These are phyloP conservation scores for Papiliotrema laurentii DNA, from an alignment of 1,284 basidiomycete species.

Conservation along the genomic window DNA sequence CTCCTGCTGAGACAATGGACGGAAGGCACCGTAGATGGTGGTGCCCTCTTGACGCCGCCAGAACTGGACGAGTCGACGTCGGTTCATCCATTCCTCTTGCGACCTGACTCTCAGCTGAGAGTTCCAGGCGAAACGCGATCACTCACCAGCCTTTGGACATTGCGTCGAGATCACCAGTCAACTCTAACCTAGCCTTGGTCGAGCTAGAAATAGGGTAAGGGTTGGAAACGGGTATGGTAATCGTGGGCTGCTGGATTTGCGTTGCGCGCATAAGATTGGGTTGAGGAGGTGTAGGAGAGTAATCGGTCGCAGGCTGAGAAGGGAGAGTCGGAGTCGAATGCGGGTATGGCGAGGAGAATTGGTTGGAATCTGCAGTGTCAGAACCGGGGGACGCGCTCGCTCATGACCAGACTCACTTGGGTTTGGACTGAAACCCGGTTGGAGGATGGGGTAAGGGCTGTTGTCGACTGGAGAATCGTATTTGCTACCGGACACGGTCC, in stretches of 20 bases:
- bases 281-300: conserved; percentile 19
- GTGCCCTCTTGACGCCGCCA: conserved; percentile 53
- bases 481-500: conserved; percentile 17
- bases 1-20: conserved; percentile 48
- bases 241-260: conserved; percentile 20
- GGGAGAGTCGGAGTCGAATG: conserved; percentile 3
- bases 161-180: conserved; percentile 51
- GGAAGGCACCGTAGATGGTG: conserved; percentile 51
- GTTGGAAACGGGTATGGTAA: conserved; percentile 20
- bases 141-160: conserved; percentile 55
- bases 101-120: conserved; percentile 25
- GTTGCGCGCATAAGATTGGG: conserved; percentile 43
- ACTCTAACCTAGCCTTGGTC: conserved; percentile 40
- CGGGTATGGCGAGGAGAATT: conserved; percentile 9
- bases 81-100: conserved; percentile 51
- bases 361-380: conserved; percentile 1
- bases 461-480: conserved; percentile 11
- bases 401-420: background rate
- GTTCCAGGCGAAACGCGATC: background rate
- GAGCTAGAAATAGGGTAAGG: conserved; percentile 15
- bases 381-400: background rate
- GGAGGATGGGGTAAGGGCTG: conserved; percentile 14
- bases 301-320: conserved; percentile 4
- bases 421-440: conserved; percentile 11
- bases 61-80: conserved; percentile 54